These are phyloP conservation scores for Erysimum cheiranthoides DNA, from an alignment of 345 rosid genomes.

Conservation along the genomic window DNA sequence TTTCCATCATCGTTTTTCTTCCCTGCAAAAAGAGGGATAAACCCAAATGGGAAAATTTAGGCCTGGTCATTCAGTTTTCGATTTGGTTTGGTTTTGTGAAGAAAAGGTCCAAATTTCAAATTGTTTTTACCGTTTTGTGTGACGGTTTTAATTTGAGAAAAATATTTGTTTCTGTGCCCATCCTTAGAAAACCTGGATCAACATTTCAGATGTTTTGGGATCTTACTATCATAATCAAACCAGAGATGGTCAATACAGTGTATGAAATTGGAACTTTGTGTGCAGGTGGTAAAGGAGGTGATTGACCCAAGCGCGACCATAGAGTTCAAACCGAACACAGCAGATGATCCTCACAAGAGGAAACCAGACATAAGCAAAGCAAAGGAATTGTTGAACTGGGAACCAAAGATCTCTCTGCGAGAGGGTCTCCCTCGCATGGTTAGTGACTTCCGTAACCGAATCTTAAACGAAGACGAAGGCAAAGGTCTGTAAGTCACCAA, in stretches of 20 bases:
- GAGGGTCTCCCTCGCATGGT: slow-evolving; percentile 97
- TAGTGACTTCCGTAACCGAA: slow-evolving; percentile 81
- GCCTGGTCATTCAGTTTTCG: background rate
- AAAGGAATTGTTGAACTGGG: slow-evolving; percentile 90
- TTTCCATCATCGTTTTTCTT: background rate
- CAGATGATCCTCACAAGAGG: slow-evolving; percentile 96
- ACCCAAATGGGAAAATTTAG: background rate
- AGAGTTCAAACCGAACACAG: slow-evolving; percentile 89
- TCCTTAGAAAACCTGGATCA: background rate
- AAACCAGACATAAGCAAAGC: slow-evolving; percentile 96
- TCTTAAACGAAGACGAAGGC: slow-evolving; percentile 85
- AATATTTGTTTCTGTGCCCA: background rate
- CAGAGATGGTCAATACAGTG: background rate
- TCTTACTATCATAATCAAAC: slow-evolving; percentile 3
- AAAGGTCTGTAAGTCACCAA: slow-evolving; percentile 55
- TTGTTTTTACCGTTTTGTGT: background rate
- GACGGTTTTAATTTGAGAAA: background rate
- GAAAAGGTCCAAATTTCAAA: background rate
- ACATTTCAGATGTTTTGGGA: background rate
- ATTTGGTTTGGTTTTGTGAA: background rate
- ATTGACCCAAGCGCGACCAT: slow-evolving; percentile 93
- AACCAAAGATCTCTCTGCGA: slow-evolving; percentile 77
- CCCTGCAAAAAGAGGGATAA: background rate
- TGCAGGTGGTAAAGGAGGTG: slow-evolving; percentile 88
- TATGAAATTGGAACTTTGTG: slow-evolving; percentile 16